phyloP scores from a whole-genome alignment of 148 eudicot genomes.

The Simmondsia chinensis region DNA sequence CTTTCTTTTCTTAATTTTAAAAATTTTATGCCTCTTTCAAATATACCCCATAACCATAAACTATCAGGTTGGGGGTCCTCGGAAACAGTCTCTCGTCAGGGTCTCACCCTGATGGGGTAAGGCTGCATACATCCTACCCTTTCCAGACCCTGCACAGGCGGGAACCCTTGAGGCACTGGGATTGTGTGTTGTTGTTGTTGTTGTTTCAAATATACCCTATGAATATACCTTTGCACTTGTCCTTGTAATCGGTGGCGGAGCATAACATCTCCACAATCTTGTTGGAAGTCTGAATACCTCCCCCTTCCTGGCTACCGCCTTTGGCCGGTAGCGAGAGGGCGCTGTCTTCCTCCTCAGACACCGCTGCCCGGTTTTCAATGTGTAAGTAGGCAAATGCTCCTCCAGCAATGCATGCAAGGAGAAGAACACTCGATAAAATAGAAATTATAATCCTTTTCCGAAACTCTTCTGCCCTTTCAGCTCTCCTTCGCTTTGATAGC shows the following conservation, averaged over 20 bases:
- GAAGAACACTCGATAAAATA: slow-evolving; percentile 10
- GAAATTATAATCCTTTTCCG: slow-evolving; percentile 27
- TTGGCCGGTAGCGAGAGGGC: background rate
- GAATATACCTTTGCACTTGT: slow-evolving; percentile 41
- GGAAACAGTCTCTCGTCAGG: no score
- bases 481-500: slow-evolving; percentile 49
- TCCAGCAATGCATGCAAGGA: slow-evolving; percentile 31
- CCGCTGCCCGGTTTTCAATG: background rate
- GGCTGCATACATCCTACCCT: no score
- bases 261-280: slow-evolving; percentile 44
- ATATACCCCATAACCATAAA: no score
- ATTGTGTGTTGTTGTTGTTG: no score
- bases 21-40: no score
- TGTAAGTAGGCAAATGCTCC: slow-evolving; percentile 23
- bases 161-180: no score
- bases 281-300: slow-evolving; percentile 1
- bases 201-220: no score
- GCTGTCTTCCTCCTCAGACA: background rate
- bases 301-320: slow-evolving; percentile 1
- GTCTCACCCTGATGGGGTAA: no score
- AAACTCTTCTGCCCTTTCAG: slow-evolving; percentile 31
- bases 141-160: no score
- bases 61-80: no score
- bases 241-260: slow-evolving; percentile 43
- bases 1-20: no score